These are phyloP conservation scores for Phaffia australis DNA, from an alignment of 768 basidiomycete genomes.

Conservation along the genomic window DNA sequence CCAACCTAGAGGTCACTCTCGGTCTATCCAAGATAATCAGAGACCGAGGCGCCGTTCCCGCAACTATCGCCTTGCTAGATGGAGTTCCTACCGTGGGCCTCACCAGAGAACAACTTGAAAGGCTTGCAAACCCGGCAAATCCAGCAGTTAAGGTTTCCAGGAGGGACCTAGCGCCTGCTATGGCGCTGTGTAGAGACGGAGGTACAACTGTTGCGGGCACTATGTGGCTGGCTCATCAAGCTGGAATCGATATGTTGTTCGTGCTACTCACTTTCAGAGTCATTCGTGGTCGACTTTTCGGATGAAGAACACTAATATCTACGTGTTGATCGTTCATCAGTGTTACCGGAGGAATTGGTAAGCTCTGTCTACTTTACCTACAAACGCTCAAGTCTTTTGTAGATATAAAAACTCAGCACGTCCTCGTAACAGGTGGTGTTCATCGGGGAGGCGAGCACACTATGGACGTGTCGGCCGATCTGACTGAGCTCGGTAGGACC, in stretches of 20 bases:
- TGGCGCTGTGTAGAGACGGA: constrained; percentile 46
- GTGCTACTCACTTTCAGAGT: constrained; percentile 12
- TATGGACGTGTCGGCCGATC: constrained; percentile 89
- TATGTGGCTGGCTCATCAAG: constrained; percentile 43
- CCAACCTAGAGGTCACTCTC: constrained; percentile 58
- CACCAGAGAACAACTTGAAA: constrained; percentile 51
- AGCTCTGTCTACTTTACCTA: not conserved
- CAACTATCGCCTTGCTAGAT: constrained; percentile 73
- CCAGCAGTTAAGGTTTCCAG: constrained; percentile 34
- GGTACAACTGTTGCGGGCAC: constrained; percentile 45
- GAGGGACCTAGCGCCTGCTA: constrained; percentile 30
- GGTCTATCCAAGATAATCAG: constrained; percentile 66
- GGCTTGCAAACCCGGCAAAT: constrained; percentile 50
- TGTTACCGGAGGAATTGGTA: constrained; percentile 74
- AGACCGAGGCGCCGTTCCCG: constrained; percentile 65
- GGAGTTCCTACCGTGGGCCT: constrained; percentile 77
- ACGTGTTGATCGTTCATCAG: not conserved
- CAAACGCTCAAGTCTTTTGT: too few relatives aligned
- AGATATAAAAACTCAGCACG: too few relatives aligned
- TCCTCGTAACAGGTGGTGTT: constrained; percentile 48
- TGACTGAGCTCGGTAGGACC: constrained; percentile 76
- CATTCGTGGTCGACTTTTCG: not conserved
- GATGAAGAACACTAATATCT: not conserved
- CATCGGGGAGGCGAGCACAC: constrained; percentile 68
- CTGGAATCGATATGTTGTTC: constrained; percentile 65